Base-by-base conservation (phyloP, 1,139 yeast species). In the Taphrina betulina region DNA sequence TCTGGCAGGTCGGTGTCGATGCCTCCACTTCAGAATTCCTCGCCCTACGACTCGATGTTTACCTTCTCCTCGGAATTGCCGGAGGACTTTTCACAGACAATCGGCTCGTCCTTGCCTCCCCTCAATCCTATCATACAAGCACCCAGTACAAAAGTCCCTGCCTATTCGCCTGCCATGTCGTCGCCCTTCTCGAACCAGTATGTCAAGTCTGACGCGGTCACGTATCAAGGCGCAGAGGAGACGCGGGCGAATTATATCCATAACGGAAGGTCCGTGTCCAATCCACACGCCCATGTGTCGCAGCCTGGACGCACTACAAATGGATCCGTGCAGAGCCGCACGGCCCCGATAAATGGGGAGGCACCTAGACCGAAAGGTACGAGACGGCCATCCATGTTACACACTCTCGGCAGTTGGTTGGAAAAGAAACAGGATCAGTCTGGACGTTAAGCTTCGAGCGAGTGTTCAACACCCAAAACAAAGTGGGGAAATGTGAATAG, bases 21-120 rank as follows among this genome's bases (percentile, higher is more conserved):
- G 48, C 48, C 48, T 12, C 10, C 31, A 7, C 23, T 28, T 16
- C 24, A 29, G 31, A 19, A 26, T 3, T 14, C 36, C 8, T 43
- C 48, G 5, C 38, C 48, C 7, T 43, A 31, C 16, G 48, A 43
- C 36, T 43, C 48, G 5, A 43, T 43, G 48, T 43, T 43, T 20
- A 19, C 37, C 16, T 43, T 43, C 29, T 43, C 48, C 17, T 29
- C 48, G n/a, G 48, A 17, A n/a, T 23, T 43, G 26, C 48, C 48
- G 8, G 48, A 29, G n/a, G 48, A 43, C 17, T 33, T 43, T 8
- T 29, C 48, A 12, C 12, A 23, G 26, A 43, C 48, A 10, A 20
- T 41, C 31, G 14, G 29, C 29, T 8, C 42, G n/a, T 22, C 42
- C 14, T 17, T n/a, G 29, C 42, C 22, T 14, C 7, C 29, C 5